Evolutionary conservation across 2,329 filamentous ascomycete genomes (phyloP), one percentile per base, ranked within the genome.

Genomic region (Fusarium concolor): DNA sequence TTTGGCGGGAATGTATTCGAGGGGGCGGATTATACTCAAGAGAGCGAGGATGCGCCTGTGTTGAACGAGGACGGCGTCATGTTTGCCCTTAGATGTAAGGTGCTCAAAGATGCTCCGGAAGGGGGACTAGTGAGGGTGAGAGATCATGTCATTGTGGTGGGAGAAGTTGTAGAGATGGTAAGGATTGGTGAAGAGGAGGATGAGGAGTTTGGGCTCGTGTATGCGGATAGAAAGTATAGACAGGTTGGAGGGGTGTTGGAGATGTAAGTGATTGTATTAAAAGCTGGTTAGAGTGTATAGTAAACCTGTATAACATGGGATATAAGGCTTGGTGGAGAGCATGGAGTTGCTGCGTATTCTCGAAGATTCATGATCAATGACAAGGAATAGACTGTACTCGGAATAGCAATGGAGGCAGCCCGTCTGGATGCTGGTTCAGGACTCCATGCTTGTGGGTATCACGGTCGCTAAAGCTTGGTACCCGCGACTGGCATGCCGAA

Each of bases 111-210:
- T 26, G 77, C 79, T 41, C 76, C 80, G 0, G 59, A 72, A 10
- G 67, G 67, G 6, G 84, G 84, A 1, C 67, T 86, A 15, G 71
- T 86, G n/a, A 76, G 72, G 41, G 83, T 86, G 10, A 76, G 82
- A 41, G 85, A 86, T 57, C 84, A 86, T 75, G 81, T 85, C 11
- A 82, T 86, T 63, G 83, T 86, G 8, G 77, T 86, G 2, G 85
- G 82, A 6, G 83, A 86, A 74, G 84, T 86, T 43, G 58, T 81
- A 37, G 82, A 83, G 54, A 82, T 85, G 56, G 62, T 81, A 10
- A 75, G 77, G 22, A 79, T 66, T 26, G 69, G 65, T 15, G 71
- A 71, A 22, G 71, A 61, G 28, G 73, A 76, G 26, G 75, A 74
- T 24, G 74, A 77, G n/a, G 75, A 75, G 4, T 84, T 85, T 71